Evolutionary conservation across 768 basidiomycete species (phyloP), one percentile per base, ranked within the genome.

Genomic region (Mycena galericulata): DNA sequence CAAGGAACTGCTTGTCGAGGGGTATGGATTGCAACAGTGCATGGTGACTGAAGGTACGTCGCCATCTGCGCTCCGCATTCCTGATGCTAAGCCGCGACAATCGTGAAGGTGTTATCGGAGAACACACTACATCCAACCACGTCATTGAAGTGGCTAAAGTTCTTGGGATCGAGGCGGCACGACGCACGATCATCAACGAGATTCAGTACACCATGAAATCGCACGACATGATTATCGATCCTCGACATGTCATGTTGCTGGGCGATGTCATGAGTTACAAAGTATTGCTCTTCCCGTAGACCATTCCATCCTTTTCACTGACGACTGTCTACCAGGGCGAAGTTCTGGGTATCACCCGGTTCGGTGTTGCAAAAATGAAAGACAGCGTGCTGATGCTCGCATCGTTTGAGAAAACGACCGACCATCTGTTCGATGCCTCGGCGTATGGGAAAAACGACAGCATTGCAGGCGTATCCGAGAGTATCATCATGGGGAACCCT

Each of bases 211-310:
- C 95, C 14, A 99, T 99, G 98, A 88, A 89, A 71, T 92, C 91
- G 61, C 98, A 99, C 83, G 96, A 96, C 74, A 97, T 99, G 93
- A 96, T 92, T 65, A 98, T 99, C 74, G 98, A 99, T 78, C 97
- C 97, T 68, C 93, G 98, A 59, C 98, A 99, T 79, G 94, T 99
- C 74, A 98, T 98, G 95, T 83, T 99, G 41, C 89, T 99, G 14
- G 98, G 97, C 53, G 98, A 99, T 79, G 96, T 98, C 67, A 99
- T 99, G 98, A 90, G 91, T 30, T 98, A 97, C 83, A 99, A 99
- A 90, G 96, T 91, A 65, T 36, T 77, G 64, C 14, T 22, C 47
- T 32, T 46, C 22, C 20, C 30, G 24, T 40, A n/a, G 17, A 3
- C 1, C 50, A 4, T 12, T 24, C 24, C 26, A 1, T 41, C 26